These are phyloP conservation scores for Candida rishiriensis DNA, from an alignment of 805 yeast genomes.

Conservation along the genomic window DNA sequence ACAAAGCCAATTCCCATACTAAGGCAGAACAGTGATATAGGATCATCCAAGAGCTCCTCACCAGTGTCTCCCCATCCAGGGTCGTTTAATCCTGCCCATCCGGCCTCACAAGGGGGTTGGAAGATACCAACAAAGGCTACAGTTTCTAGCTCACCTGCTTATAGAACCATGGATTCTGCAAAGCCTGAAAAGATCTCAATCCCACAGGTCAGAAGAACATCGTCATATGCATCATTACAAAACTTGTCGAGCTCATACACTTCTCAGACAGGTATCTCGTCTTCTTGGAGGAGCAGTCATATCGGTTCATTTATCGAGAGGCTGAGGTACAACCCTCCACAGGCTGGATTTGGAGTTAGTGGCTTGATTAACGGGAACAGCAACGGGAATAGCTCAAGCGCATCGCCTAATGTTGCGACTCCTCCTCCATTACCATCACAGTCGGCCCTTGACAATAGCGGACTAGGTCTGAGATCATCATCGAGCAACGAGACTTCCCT, in stretches of 20 bases:
- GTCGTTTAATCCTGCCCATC: slow-evolving; percentile 6
- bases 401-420: neutral
- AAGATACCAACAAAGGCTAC: slow-evolving; percentile 32
- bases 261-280: slow-evolving; percentile 15
- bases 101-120: slow-evolving; percentile 35
- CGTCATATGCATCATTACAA: slow-evolving; percentile 33
- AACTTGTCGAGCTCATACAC: slow-evolving; percentile 35
- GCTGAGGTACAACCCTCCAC: slow-evolving; percentile 13
- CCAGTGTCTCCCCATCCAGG: slow-evolving; percentile 12
- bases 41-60: slow-evolving; percentile 2
- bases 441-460: too few relatives aligned
- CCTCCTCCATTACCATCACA: neutral
- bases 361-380: too few relatives aligned
- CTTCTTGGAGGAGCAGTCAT: slow-evolving; percentile 26
- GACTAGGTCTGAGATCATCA: neutral
- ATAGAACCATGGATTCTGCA: slow-evolving; percentile 8
- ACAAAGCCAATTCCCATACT: slow-evolving; percentile 21
- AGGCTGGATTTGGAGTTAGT: too few relatives aligned
- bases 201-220: slow-evolving; percentile 22
- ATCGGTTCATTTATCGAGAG: slow-evolving; percentile 28
- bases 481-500: neutral
- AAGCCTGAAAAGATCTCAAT: slow-evolving; percentile 17
- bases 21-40: slow-evolving; percentile 6
- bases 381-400: neutral
- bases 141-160: slow-evolving; percentile 18